Base-by-base conservation (phyloP, 1,284 basidiomycete genomes). In the Heliocybe sulcata region DNA sequence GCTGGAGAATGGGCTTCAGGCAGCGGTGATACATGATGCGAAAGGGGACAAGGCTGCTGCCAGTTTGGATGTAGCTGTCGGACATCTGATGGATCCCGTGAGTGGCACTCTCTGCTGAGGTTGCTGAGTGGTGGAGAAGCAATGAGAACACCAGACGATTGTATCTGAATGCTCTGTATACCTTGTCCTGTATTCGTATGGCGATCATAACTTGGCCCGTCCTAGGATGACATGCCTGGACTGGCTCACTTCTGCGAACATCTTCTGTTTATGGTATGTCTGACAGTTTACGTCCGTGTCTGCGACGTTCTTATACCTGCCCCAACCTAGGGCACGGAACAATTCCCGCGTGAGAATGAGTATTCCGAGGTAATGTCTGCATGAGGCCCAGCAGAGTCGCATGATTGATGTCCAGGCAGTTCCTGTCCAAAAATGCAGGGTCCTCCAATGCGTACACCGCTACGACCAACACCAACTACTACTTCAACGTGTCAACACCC, bases 171-270 rank as follows among this genome's bases (percentile, higher is more conserved):
- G 6, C 29, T 31, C 29, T 12, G 6, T 6, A 31, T 31, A 12
- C 29, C 12, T 12, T 31, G 29, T 31, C 29, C 29, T 12, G 29
- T 31, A 31, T 31, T 31, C 12, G 29, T 31, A 31, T 31, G 29
- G 29, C 29, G 29, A 31, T 31, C 29, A 12, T 31, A 12, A 31
- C 29, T 6, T 31, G 29, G 57, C 2, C 20, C 14, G 8, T 52
- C 48, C 25, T 57, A 92, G 88, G 82, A 80, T 65, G 90, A 93
- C 65, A 88, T 93, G 79, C 90, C 90, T 16, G 93, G 94, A 45
- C 77, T 94, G 47, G 92, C 93, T 54, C 92, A 94, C 69, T 94
- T 93, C 65, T 93, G 95, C 72, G 96, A 99, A 70, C 96, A 99
- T 70, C 70, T 99, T 54, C 75, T 98, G 60, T 99, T 99, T 72